Percentiles rank a stretch among this genome's conserved stretches.
These are phyloP conservation scores for Takakia lepidozioides DNA, from an alignment of 225 moss, liverwort and hornwort species.

Conservation along the genomic window DNA sequence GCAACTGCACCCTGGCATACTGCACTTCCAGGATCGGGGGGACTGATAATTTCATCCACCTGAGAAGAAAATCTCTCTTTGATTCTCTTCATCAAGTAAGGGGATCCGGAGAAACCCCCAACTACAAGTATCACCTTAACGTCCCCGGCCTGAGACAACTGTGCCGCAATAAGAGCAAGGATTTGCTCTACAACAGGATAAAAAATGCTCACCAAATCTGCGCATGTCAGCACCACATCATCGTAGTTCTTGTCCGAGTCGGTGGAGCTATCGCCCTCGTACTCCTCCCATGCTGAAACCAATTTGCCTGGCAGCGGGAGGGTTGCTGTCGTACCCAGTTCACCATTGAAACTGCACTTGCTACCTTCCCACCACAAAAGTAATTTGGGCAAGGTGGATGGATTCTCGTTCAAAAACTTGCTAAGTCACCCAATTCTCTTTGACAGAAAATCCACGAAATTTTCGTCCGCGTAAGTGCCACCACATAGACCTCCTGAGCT, in stretches of 20 bases:
- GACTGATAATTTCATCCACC: slow-evolving; percentile 31
- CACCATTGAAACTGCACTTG: slow-evolving; percentile 14
- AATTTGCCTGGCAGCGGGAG: slow-evolving; percentile 10
- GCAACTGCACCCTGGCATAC: slow-evolving; percentile 51
- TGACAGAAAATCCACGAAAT: slow-evolving; percentile 15
- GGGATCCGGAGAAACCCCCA: slow-evolving; percentile 60
- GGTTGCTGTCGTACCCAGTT: slow-evolving; percentile 3
- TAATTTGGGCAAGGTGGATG: not conserved
- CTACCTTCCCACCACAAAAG: slow-evolving; percentile 12
- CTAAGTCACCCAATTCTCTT: slow-evolving; percentile 25
- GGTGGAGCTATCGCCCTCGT: not conserved
- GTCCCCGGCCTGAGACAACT: not conserved
- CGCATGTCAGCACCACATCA: slow-evolving; percentile 10
- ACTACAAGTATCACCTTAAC: slow-evolving; percentile 35
- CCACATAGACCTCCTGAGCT: slow-evolving; percentile 31
- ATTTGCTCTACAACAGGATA: slow-evolving; percentile 18
- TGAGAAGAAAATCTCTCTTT: slow-evolving; percentile 18
- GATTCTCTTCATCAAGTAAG: slow-evolving; percentile 41
- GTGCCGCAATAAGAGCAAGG: slow-evolving; percentile 12
- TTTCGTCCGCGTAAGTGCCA: slow-evolving; percentile 25
- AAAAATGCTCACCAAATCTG: slow-evolving; percentile 19
- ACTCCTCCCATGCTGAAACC: slow-evolving; percentile 17
- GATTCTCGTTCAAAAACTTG: slow-evolving; percentile 4
- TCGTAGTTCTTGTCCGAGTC: slow-evolving; percentile 1
- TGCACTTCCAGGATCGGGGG: slow-evolving; percentile 46